A percentile compares a stretch with the other conserved stretches of the same genome.
Conservation (phyloP, 371 early-diverging fungal species). For the Astathelohania contejeani region DNA sequence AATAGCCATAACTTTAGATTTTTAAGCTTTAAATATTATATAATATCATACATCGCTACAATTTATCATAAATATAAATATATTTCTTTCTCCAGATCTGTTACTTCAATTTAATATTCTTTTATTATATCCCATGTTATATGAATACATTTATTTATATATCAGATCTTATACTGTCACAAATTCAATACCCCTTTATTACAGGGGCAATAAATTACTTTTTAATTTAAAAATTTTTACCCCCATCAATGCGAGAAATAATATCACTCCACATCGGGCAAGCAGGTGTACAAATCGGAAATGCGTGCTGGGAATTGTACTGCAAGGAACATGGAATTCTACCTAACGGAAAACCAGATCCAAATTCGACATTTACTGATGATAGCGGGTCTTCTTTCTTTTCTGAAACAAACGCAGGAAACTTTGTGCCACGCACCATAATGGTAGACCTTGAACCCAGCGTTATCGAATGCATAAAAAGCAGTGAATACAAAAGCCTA, state of each 20-base stretch:
- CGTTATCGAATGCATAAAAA: conserved; percentile 84
- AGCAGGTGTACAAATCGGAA: conserved; percentile 99
- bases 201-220: too few relatives aligned
- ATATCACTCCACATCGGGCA: conserved; percentile 87
- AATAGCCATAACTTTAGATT: too few relatives aligned
- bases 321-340: conserved; percentile 85
- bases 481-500: conserved; percentile 75
- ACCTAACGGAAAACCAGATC: conserved; percentile 62
- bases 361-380: conserved; percentile 55
- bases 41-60: too few relatives aligned
- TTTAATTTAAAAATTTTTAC: too few relatives aligned
- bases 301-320: conserved; percentile 98
- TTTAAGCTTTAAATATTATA: too few relatives aligned
- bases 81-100: too few relatives aligned
- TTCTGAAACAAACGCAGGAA: conserved; percentile 79
- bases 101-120: too few relatives aligned
- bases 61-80: too few relatives aligned
- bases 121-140: too few relatives aligned
- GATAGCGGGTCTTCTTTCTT: conserved; percentile 80
- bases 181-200: too few relatives aligned
- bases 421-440: conserved; percentile 91
- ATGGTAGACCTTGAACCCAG: conserved; percentile 91
- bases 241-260: conserved; percentile 91
- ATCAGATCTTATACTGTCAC: too few relatives aligned
- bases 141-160: too few relatives aligned